Percentiles rank a stretch among this genome's conserved stretches.
Evolutionary conservation across 2,329 filamentous ascomycete genomes (phyloP).

Genomic region (Cylindrodendrum hubeiense): DNA sequence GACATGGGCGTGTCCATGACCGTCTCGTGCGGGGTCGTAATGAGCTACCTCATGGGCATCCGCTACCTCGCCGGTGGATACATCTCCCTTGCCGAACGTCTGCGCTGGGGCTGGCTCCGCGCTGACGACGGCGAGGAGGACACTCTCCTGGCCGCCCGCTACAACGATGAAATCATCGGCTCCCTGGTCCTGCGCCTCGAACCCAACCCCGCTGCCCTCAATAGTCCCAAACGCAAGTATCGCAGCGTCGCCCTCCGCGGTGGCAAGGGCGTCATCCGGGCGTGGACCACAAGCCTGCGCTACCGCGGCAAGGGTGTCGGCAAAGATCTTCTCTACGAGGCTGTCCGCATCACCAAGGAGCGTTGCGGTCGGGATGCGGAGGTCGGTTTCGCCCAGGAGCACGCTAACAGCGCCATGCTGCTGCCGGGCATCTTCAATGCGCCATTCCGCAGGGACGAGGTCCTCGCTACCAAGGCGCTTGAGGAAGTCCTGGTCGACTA

Average conservation of each 20-base stretch:
- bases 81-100: slow-evolving; percentile 69
- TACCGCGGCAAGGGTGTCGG: slow-evolving; percentile 82
- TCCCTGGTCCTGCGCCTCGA: slow-evolving; percentile 77
- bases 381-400: slow-evolving; percentile 79
- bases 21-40: slow-evolving; percentile 71
- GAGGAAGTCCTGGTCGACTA: slow-evolving; percentile 63
- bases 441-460: slow-evolving; percentile 70
- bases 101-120: slow-evolving; percentile 72
- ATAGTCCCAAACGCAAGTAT: slow-evolving; percentile 52
- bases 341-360: slow-evolving; percentile 75
- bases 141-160: slow-evolving; percentile 74
- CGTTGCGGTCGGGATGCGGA: slow-evolving; percentile 76
- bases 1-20: slow-evolving; percentile 69
- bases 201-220: slow-evolving; percentile 47
- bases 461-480: slow-evolving; percentile 66
- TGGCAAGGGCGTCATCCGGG: slow-evolving; percentile 79
- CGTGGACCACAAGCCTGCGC: slow-evolving; percentile 81
- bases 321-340: slow-evolving; percentile 77
- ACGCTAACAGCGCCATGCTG: slow-evolving; percentile 79
- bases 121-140: slow-evolving; percentile 60
- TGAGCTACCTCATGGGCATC: slow-evolving; percentile 72
- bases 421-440: slow-evolving; percentile 74
- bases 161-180: slow-evolving; percentile 77
- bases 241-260: slow-evolving; percentile 60
- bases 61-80: slow-evolving; percentile 73